phyloP scores from a whole-genome alignment of 2,329 filamentous ascomycete genomes.

The Fusarium sp. region DNA sequence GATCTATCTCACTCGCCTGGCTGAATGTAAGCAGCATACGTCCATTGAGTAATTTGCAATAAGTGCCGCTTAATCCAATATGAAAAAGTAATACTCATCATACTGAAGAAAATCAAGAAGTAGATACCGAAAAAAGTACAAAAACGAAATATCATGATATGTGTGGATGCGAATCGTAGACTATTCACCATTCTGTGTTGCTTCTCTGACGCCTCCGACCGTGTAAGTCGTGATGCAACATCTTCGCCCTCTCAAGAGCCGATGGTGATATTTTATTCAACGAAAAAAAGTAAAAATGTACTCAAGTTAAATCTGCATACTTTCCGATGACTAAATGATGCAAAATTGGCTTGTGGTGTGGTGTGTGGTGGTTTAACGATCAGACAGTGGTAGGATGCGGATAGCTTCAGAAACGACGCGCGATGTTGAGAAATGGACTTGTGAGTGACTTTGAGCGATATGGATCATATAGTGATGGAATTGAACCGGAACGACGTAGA shows the following conservation, averaged over 20 bases:
- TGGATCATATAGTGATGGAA: slow-evolving; percentile 7
- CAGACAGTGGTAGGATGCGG: slow-evolving; percentile 39
- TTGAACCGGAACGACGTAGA: slow-evolving; percentile 12
- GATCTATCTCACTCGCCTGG: not conserved
- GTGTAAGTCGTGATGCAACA: slow-evolving; percentile 40
- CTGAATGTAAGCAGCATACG: not conserved
- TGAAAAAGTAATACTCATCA: not conserved
- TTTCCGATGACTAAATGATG: not conserved
- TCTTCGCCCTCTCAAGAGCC: not conserved
- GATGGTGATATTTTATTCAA: not conserved
- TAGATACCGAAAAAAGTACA: not conserved
- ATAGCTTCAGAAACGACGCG: slow-evolving; percentile 47
- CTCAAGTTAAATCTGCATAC: not conserved
- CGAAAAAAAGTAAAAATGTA: slow-evolving; percentile 31
- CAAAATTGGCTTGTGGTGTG: slow-evolving; percentile 13
- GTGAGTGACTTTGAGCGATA: slow-evolving; percentile 44
- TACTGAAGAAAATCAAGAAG: not conserved
- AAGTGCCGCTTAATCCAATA: not conserved
- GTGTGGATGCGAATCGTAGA: not conserved
- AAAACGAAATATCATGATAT: not conserved
- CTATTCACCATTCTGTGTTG: not conserved
- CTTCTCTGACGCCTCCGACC: slow-evolving; percentile 37
- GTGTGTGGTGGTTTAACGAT: slow-evolving; percentile 30
- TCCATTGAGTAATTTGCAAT: not conserved
- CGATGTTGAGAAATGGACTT: slow-evolving; percentile 18